phyloP scores from a whole-genome alignment of 148 eudicot genomes.

The Amaranthus palmeri region DNA sequence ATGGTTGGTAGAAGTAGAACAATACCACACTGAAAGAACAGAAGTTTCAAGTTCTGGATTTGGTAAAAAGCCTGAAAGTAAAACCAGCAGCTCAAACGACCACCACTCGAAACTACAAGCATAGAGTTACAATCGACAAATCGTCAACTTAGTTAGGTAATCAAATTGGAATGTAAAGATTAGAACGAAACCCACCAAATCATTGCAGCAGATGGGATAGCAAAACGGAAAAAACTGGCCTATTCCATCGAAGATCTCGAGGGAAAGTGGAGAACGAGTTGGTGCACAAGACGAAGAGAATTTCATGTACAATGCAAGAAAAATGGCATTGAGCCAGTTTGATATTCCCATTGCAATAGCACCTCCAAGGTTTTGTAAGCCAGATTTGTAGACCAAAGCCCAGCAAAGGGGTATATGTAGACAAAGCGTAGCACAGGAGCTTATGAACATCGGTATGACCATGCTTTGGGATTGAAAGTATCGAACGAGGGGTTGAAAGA shows the following conservation, averaged over 20 bases:
- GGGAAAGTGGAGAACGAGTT: conserved; percentile 61
- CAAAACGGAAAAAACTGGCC: conserved; percentile 68
- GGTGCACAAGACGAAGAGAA: conserved; percentile 53
- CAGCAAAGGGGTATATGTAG: conserved; percentile 69
- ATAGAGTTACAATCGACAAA: conserved; percentile 1
- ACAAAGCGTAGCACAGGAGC: conserved; percentile 41
- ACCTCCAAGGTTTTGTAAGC: conserved; percentile 54
- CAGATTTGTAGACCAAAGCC: conserved; percentile 66
- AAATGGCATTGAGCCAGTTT: conserved; percentile 52
- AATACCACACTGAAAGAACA: conserved; percentile 64
- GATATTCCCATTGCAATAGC: conserved; percentile 64
- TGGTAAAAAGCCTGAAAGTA: conserved; percentile 79
- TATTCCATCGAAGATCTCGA: conserved; percentile 56
- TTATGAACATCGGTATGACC: conserved; percentile 59
- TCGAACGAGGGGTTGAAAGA: conserved; percentile 66
- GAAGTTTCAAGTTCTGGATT: conserved; percentile 83
- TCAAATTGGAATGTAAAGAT: not conserved
- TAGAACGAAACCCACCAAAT: conserved; percentile 44
- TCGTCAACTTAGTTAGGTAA: not conserved
- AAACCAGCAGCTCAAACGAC: conserved; percentile 76
- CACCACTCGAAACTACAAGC: conserved; percentile 73
- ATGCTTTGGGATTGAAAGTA: conserved; percentile 70
- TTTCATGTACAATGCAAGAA: conserved; percentile 53
- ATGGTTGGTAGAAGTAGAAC: not conserved
- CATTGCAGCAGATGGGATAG: conserved; percentile 86